These are phyloP conservation scores for Mycena sanguinolenta DNA, from an alignment of 768 basidiomycete species.

Conservation along the genomic window DNA sequence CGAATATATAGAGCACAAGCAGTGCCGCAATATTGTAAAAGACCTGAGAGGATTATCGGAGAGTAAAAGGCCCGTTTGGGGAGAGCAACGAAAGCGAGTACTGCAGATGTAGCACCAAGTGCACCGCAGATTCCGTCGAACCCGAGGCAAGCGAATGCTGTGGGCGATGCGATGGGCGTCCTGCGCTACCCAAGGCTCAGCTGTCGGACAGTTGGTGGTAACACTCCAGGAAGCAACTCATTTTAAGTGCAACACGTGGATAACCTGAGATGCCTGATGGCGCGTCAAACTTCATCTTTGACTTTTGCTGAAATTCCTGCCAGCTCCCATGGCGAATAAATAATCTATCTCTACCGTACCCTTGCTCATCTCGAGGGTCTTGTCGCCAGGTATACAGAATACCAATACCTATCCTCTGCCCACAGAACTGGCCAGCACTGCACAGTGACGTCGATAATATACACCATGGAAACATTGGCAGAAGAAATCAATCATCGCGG, in stretches of 20 bases:
- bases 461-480: too few species aligned
- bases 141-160: slow-evolving; percentile 14
- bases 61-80: neutral
- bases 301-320: too few species aligned
- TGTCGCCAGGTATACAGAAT: neutral
- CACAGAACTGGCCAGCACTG: neutral
- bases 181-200: slow-evolving; percentile 31
- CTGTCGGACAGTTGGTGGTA: slow-evolving; percentile 21
- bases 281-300: slow-evolving; percentile 12
- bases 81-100: slow-evolving; percentile 9
- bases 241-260: neutral
- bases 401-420: neutral
- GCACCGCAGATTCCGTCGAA: slow-evolving; percentile 30
- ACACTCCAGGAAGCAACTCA: neutral
- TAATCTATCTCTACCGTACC: neutral
- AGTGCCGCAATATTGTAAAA: slow-evolving; percentile 24
- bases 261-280: neutral
- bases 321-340: neutral
- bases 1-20: slow-evolving; percentile 23
- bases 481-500: too few species aligned
- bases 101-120: slow-evolving; percentile 14
- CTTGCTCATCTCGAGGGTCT: slow-evolving; percentile 9
- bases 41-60: slow-evolving; percentile 7
- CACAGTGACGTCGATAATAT: too few species aligned
- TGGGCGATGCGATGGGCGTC: slow-evolving; percentile 32